Conservation (phyloP, 345 rosid species). For the Eucalyptus dawsonii region DNA sequence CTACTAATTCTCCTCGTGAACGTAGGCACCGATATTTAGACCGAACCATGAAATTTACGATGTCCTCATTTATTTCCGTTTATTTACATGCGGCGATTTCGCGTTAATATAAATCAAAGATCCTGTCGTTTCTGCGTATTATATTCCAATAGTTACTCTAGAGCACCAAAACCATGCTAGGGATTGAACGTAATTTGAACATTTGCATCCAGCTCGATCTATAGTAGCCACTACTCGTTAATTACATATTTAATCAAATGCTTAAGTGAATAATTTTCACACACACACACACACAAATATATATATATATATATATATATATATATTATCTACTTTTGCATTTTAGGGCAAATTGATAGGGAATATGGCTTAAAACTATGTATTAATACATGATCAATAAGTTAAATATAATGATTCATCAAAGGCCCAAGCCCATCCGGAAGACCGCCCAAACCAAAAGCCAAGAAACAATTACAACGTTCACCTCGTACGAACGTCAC, state of each 20-base stretch:
- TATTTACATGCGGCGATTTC: no score
- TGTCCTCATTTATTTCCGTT: no score
- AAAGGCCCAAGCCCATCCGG: not conserved
- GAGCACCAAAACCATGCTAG: not conserved
- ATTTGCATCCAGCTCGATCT: not conserved
- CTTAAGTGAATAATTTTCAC: not conserved
- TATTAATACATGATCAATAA: not conserved
- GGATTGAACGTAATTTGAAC: not conserved
- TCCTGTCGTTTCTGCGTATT: fast-evolving
- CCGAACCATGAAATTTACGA: no score
- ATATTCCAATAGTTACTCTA: no score
- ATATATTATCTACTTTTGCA: not conserved
- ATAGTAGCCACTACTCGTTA: not conserved
- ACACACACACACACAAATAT: no score
- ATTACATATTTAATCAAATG: no score
- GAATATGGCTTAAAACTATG: fast-evolving
- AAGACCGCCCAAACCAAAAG: not conserved
- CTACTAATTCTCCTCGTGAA: no score
- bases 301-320: no score
- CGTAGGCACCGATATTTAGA: no score
- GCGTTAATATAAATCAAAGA: no score
- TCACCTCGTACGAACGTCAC: not conserved
- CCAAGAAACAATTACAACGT: not conserved
- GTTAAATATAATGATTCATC: not conserved
- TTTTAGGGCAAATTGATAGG: not conserved